Evolutionary conservation across 495 filamentous ascomycete genomes (phyloP).

Genomic region (Pyronema domesticum): DNA sequence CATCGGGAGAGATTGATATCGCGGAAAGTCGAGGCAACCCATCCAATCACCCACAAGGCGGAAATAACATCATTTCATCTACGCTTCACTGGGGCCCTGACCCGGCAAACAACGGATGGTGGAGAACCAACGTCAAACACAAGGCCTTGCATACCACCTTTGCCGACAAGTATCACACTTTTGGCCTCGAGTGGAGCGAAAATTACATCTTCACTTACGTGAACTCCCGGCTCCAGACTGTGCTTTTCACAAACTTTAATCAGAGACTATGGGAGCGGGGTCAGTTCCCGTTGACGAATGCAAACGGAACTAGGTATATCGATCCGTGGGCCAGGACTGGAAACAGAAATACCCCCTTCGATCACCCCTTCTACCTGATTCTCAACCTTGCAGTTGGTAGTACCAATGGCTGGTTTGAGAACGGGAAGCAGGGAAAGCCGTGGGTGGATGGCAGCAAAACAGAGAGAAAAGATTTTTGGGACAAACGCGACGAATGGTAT

Average conservation of each 20-base stretch:
- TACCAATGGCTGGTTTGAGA: slow-evolving; percentile 72
- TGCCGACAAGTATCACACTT: slow-evolving; percentile 47
- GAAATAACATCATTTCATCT: slow-evolving; percentile 67
- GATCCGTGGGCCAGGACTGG: slow-evolving; percentile 54
- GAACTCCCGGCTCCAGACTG: slow-evolving; percentile 59
- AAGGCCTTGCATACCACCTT: slow-evolving; percentile 61
- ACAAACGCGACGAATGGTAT: slow-evolving; percentile 45
- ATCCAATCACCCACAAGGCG: slow-evolving; percentile 51
- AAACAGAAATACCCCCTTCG: slow-evolving; percentile 51
- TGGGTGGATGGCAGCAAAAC: slow-evolving; percentile 53
- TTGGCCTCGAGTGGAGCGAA: slow-evolving; percentile 68
- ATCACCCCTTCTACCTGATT: slow-evolving; percentile 65
- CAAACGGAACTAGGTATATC: slow-evolving; percentile 48
- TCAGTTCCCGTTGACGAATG: slow-evolving; percentile 47
- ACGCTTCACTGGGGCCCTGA: slow-evolving; percentile 66
- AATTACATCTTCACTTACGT: slow-evolving; percentile 81
- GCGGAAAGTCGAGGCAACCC: slow-evolving; percentile 65
- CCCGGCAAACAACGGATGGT: slow-evolving; percentile 46
- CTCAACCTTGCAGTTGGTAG: slow-evolving; percentile 66
- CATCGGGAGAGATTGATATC: slow-evolving; percentile 76
- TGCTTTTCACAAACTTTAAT: slow-evolving; percentile 63
- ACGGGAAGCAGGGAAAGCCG: slow-evolving; percentile 51
- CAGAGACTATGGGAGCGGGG: slow-evolving; percentile 53
- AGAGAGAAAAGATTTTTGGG: slow-evolving; percentile 59
- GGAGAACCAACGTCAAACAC: slow-evolving; percentile 59